phyloP scores from a whole-genome alignment of 148 eudicot genomes.

The Fagopyrum tataricum region DNA sequence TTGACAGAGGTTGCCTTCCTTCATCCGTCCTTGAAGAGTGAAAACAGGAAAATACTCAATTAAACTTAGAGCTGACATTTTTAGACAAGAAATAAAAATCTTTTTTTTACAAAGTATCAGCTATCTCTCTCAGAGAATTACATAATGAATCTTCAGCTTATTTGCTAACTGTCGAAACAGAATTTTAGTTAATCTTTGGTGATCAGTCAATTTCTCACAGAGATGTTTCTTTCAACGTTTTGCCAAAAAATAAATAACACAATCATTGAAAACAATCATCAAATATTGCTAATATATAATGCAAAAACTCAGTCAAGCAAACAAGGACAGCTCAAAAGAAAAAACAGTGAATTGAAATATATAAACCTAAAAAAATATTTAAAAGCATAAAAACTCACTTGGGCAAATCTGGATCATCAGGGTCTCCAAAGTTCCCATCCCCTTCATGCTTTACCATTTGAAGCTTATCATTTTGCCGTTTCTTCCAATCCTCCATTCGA shows the following conservation, averaged over 20 bases:
- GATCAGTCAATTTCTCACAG: too few relatives aligned
- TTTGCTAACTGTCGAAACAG: too few relatives aligned
- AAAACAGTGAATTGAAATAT: background rate
- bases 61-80: background rate
- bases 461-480: constrained; percentile 61
- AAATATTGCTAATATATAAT: background rate
- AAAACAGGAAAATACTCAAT: background rate
- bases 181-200: too few relatives aligned
- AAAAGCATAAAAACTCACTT: constrained; percentile 38
- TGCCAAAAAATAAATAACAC: too few relatives aligned
- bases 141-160: background rate
- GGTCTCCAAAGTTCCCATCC: constrained; percentile 17
- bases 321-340: background rate
- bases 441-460: constrained; percentile 70
- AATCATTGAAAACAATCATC: background rate
- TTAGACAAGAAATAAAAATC: background rate
- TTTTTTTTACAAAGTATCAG: background rate
- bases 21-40: constrained; percentile 73
- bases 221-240: too few relatives aligned
- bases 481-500: constrained; percentile 90
- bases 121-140: background rate
- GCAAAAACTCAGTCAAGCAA: background rate
- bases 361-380: background rate
- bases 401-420: constrained; percentile 59
- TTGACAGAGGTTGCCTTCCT: constrained; percentile 95